Conservation (phyloP, 2,329 filamentous ascomycete species). For the Grosmannia penicillata region DNA sequence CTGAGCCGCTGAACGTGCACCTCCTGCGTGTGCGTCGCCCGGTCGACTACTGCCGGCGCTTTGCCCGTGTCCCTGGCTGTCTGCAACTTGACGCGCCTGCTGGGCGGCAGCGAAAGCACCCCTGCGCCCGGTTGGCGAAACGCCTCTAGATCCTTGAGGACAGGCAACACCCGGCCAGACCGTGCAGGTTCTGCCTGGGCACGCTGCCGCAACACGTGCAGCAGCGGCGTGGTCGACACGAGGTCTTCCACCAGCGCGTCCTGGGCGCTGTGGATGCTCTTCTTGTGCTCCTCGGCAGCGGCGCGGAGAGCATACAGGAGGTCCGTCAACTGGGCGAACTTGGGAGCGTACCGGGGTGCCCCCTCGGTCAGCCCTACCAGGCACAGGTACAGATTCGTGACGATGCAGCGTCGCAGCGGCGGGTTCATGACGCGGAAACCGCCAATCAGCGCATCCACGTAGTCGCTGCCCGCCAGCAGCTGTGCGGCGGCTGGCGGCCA, state of each 20-base stretch:
- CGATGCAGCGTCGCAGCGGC: constrained; percentile 48
- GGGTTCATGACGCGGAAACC: constrained; percentile 52
- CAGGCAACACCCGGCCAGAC: constrained; percentile 39
- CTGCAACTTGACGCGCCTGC: constrained; percentile 36
- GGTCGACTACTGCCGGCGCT: constrained; percentile 22
- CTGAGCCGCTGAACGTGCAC: constrained; percentile 72
- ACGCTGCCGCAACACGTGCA: constrained; percentile 45
- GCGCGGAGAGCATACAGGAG: constrained; percentile 69
- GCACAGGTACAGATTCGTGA: constrained; percentile 62
- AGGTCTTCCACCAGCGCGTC: constrained; percentile 69
- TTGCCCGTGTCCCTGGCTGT: constrained; percentile 48
- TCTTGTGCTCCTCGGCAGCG: constrained; percentile 49
- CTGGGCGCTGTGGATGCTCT: constrained; percentile 38
- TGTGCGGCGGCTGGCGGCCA: constrained; percentile 43
- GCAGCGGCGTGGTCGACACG: constrained; percentile 63
- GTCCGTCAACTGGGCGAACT: constrained; percentile 63
- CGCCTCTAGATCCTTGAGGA: constrained; percentile 42
- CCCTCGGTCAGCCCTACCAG: constrained; percentile 55
- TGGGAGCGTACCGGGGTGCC: constrained; percentile 49
- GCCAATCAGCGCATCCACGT: constrained; percentile 58
- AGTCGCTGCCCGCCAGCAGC: constrained; percentile 76
- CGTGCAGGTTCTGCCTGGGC: constrained; percentile 29
- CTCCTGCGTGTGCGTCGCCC: constrained; percentile 21
- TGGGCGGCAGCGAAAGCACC: constrained; percentile 27
- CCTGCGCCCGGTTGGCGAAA: constrained; percentile 42